Conservation (phyloP, 768 basidiomycete genomes). For the Russula earlei region DNA sequence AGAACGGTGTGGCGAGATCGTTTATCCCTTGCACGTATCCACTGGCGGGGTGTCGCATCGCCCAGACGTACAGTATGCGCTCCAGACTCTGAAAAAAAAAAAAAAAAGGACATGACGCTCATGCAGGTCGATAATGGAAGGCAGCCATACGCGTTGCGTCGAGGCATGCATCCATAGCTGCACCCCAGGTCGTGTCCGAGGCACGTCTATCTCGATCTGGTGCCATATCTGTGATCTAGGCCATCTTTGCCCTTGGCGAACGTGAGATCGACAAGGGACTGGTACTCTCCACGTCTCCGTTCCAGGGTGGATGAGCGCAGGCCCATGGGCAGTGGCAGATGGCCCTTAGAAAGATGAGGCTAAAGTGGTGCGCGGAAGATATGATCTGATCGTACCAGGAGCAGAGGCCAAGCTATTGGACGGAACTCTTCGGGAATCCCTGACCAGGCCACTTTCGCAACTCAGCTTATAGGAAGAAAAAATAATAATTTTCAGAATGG, state of each 20-base stretch:
- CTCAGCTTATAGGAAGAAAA: slow-evolving; percentile 40
- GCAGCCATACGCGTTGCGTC: slow-evolving; percentile 69
- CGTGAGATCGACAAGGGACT: slow-evolving; percentile 78
- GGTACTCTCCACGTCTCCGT: slow-evolving; percentile 88
- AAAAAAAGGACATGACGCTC: slow-evolving; percentile 14
- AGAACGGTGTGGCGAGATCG: slow-evolving; percentile 95
- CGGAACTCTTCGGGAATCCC: slow-evolving; percentile 84
- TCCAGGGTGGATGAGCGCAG: slow-evolving; percentile 68
- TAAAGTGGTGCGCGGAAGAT: neutral
- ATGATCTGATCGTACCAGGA: slow-evolving; percentile 54
- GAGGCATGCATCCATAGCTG: slow-evolving; percentile 82
- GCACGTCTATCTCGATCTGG: slow-evolving; percentile 98
- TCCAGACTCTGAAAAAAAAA: slow-evolving; percentile 74
- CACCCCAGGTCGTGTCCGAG: slow-evolving; percentile 87
- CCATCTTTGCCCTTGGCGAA: slow-evolving; percentile 81
- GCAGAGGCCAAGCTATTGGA: slow-evolving; percentile 88
- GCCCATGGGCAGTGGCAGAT: slow-evolving; percentile 77
- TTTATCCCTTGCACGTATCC: slow-evolving; percentile 99
- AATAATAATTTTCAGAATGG: neutral
- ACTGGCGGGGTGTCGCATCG: slow-evolving; percentile 95
- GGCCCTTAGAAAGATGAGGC: slow-evolving; percentile 51
- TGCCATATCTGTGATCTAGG: slow-evolving; percentile 98
- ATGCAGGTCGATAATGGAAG: neutral
- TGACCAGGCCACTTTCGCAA: slow-evolving; percentile 86
- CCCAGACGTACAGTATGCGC: slow-evolving; percentile 96